Base-by-base conservation (phyloP, 495 filamentous ascomycete species). In the Chlorociboria aeruginascens region DNA sequence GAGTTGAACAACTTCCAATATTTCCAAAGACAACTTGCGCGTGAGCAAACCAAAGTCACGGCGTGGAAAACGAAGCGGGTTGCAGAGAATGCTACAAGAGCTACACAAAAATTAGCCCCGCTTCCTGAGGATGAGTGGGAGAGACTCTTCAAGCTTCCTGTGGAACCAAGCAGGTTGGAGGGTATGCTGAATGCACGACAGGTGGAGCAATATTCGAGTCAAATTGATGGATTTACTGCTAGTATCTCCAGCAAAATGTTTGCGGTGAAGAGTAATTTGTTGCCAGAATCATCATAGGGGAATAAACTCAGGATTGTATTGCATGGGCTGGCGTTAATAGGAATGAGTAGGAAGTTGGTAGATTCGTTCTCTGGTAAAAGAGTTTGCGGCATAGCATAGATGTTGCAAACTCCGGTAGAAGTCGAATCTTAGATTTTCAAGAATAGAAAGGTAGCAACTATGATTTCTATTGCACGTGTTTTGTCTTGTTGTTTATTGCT, bases 1-100 rank as follows among this genome's bases (percentile, higher is more conserved):
- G 92, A 98, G 68, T 82, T 90, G 62, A 98, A 97, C 77, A 98
- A 98, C 74, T 85, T 87, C 70, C 88, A 95, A 68, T 98, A 95
- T 73, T 94, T 97, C 72, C 87, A 95, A 69, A 79, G 92, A 46
- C 88, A 93, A 59, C 73, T 96, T n/a, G 82, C 81, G 20, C 86
- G 92, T 43, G 92, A 98, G 73, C 93, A 98, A 69, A 69, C 82
- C 53, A 98, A 98, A 76, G 95, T 98, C 59, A 81, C 84, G 35
- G 79, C 85, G 46, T 98, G 92, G 92, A 89, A 96, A 68, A 67
- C 78, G 39, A 98, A 98, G 79, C 82, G 92, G 54, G 90, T 92
- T 70, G 79, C 85, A 17, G 93, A 98, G 74, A 97, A 97, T 64
- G 82, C 82, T 30, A 79, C 78, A 42, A 77, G 93, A 29, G 71